Evolutionary conservation across 345 rosid genomes (phyloP).

Genomic region (Populus pruinosa): DNA sequence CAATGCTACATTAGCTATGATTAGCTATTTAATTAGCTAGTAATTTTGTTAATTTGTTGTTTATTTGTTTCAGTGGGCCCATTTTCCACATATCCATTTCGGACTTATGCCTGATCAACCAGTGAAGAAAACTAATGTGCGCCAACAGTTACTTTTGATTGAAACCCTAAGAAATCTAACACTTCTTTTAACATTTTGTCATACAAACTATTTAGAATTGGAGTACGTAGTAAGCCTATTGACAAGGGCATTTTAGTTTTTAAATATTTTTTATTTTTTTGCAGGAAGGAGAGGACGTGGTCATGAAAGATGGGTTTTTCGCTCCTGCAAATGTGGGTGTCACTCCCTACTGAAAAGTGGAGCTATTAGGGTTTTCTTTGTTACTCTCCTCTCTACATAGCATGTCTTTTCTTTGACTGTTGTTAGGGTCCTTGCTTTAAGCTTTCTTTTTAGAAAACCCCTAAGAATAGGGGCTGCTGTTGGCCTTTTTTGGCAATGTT

Average conservation of each 20-base stretch:
- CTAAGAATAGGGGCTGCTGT: not conserved
- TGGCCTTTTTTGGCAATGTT: not conserved
- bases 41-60: not conserved
- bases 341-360: constrained; percentile 47
- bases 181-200: not conserved
- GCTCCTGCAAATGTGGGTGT: constrained; percentile 70
- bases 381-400: not conserved
- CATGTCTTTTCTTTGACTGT: not conserved
- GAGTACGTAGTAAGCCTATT: not conserved
- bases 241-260: not conserved
- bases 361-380: not conserved
- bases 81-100: constrained; percentile 94
- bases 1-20: not conserved
- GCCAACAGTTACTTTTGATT: constrained; percentile 62
- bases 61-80: constrained; percentile 78
- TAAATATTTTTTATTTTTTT: not conserved
- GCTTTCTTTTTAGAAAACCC: not conserved
- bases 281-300: constrained; percentile 77
- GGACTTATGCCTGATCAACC: constrained; percentile 98
- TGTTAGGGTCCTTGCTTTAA: not conserved
- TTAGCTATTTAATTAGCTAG: not conserved
- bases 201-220: not conserved
- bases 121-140: constrained; percentile 74
- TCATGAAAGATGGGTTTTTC: constrained; percentile 74
- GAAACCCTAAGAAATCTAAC: constrained; percentile 13